These are phyloP conservation scores for Omphalotus guepiniiformis DNA, from an alignment of 768 basidiomycete species.

Conservation along the genomic window DNA sequence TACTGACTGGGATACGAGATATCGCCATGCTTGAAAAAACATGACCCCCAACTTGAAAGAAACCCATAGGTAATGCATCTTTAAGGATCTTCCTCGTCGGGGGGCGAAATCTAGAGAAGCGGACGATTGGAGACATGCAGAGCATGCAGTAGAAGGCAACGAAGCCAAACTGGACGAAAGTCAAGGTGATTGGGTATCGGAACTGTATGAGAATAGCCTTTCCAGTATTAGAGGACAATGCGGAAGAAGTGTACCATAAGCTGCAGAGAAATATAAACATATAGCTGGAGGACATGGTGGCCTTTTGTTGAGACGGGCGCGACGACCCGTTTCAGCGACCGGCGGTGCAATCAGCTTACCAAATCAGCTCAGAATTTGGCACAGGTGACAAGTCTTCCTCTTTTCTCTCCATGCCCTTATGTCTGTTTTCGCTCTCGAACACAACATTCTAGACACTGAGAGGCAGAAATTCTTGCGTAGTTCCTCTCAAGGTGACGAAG, in stretches of 20 bases:
- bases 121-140: constrained; percentile 71
- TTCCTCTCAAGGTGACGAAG: constrained; percentile 45
- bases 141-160: constrained; percentile 82
- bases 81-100: constrained; percentile 72
- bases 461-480: constrained; percentile 51
- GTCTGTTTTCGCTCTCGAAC: constrained; percentile 81
- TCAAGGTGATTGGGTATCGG: constrained; percentile 92
- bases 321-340: no score
- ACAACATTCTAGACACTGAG: constrained; percentile 59
- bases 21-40: constrained; percentile 98
- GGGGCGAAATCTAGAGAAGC: constrained; percentile 60
- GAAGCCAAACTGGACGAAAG: constrained; percentile 96
- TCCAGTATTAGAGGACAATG: constrained; percentile 93
- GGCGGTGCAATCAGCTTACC: no score
- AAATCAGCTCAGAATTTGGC: no score
- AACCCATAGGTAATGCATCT: constrained; percentile 90
- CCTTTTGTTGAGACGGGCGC: no score
- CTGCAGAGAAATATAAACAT: constrained; percentile 76
- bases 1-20: constrained; percentile 92
- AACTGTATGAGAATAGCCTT: constrained; percentile 93
- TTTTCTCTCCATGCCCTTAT: constrained; percentile 39
- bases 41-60: constrained; percentile 97
- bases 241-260: constrained; percentile 93
- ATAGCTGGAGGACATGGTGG: constrained; percentile 29
- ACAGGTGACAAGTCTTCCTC: no score